phyloP scores from a whole-genome alignment of 176 grass and related monocot genomes.

The Hordeum marinum region DNA sequence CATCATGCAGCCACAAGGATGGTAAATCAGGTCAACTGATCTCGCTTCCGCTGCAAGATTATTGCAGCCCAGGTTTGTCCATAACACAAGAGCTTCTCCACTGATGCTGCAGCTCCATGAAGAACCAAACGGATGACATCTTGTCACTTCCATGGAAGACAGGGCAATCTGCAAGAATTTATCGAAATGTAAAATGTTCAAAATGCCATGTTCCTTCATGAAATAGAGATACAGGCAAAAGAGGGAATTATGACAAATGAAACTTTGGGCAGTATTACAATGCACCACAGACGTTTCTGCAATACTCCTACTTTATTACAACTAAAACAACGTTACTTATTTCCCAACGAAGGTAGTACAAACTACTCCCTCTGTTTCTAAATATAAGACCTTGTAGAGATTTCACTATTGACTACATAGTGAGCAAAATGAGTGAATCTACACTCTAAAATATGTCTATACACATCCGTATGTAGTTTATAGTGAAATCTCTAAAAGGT shows the following conservation, averaged over 20 bases:
- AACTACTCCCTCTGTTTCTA: too few species aligned
- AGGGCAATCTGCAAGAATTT: conserved; percentile 36
- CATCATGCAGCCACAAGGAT: conserved; percentile 48
- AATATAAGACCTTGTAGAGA: too few species aligned
- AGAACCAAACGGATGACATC: neutral
- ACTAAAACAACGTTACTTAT: too few species aligned
- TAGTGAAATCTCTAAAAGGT: too few species aligned
- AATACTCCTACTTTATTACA: too few species aligned
- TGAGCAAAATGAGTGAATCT: too few species aligned
- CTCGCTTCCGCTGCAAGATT: conserved; percentile 45
- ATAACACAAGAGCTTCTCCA: conserved; percentile 7
- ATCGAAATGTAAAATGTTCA: neutral
- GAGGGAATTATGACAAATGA: neutral
- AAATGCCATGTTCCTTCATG: neutral
- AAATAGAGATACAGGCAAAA: neutral
- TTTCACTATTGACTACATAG: too few species aligned
- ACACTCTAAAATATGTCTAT: too few species aligned
- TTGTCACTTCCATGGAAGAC: conserved; percentile 30
- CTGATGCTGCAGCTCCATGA: conserved; percentile 1
- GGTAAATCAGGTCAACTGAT: conserved; percentile 52
- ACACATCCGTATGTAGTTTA: too few species aligned
- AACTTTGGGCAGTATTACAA: neutral
- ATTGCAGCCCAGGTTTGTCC: conserved; percentile 25
- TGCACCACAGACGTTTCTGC: neutral
- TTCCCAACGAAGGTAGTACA: too few species aligned